phyloP scores from a whole-genome alignment of 768 basidiomycete genomes.

The Lactifluus echinatus region DNA sequence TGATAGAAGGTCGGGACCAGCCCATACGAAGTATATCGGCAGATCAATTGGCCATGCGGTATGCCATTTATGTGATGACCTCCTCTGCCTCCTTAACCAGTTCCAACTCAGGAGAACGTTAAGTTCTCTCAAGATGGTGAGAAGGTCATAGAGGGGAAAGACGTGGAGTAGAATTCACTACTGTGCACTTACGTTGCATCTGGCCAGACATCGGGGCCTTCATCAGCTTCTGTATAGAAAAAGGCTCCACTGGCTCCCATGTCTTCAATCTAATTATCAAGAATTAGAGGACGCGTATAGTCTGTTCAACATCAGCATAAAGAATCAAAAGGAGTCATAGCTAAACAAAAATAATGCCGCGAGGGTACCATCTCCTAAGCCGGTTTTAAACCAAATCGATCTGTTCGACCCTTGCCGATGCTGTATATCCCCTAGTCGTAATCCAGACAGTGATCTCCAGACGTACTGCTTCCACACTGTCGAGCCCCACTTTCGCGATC shows the following conservation, averaged over 20 bases:
- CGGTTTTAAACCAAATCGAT: too few species aligned
- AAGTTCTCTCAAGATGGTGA: conserved; percentile 77
- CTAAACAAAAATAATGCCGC: too few species aligned
- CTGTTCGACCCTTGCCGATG: background rate
- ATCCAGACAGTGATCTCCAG: too few species aligned
- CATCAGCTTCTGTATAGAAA: background rate
- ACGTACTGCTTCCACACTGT: too few species aligned
- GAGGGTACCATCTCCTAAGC: too few species aligned
- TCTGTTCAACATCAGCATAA: too few species aligned
- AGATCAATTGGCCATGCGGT: conserved; percentile 46
- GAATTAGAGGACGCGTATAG: background rate
- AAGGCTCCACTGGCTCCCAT: background rate
- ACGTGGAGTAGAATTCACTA: conserved; percentile 30
- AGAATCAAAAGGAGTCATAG: too few species aligned
- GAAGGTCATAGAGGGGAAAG: conserved; percentile 54
- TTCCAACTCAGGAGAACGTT: conserved; percentile 49
- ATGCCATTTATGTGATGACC: conserved; percentile 22
- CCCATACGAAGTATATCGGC: conserved; percentile 81
- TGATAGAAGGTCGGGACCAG: conserved; percentile 31
- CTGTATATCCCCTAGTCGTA: background rate
- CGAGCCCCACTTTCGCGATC: too few species aligned
- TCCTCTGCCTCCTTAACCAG: conserved; percentile 30
- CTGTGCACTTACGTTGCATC: conserved; percentile 15
- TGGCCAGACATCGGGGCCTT: background rate
- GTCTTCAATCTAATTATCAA: background rate